Evolutionary conservation across 2,329 filamentous ascomycete genomes (phyloP), one percentile per base, ranked within the genome.

Genomic region (Cladophialophora immunda): DNA sequence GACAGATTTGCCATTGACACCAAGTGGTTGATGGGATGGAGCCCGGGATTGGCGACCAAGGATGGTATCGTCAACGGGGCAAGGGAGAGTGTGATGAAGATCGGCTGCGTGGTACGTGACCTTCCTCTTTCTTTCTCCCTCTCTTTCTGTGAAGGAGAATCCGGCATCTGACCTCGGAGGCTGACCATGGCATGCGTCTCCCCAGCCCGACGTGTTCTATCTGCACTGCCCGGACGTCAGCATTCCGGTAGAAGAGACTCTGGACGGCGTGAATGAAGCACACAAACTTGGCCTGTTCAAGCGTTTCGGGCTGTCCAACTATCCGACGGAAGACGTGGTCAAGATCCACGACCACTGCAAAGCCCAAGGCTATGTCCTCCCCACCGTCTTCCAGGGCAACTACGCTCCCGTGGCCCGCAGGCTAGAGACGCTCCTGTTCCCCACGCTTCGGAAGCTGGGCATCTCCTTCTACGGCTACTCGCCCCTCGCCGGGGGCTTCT

Each of bases 1-100:
- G 75, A 79, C 1, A 71, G 76, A 34, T 84, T 84, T 73, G 74
- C 70, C 34, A 77, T 85, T 70, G 81, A 83, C 73, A 83, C 81
- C 56, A 84, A 85, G 68, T 74, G 78, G 32, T 66, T 71, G 6
- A 77, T 76, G 11, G 81, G 81, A 25, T 80, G 80, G 66, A 50
- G 19, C 13, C 64, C 55, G 2, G 58, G 63, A 8, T 41, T 13
- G 25, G 58, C 62, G 17, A 66, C 47, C n/a, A 59, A 62, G 38
- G 70, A 70, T 2, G 65, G 62, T 1, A 68, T 71, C 47, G 27
- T 73, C 65, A 60, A 25, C 2, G 38, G 63, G 4, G 71, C 64
- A 15, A 65, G 68, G 52, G 71, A 70, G 41, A 73, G 70, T 53
- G 30, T 71, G 9, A 41, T 60, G 58, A 73, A 70, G 62, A 41